Conservation (phyloP, 306 rosid species). For the Senna tora region DNA sequence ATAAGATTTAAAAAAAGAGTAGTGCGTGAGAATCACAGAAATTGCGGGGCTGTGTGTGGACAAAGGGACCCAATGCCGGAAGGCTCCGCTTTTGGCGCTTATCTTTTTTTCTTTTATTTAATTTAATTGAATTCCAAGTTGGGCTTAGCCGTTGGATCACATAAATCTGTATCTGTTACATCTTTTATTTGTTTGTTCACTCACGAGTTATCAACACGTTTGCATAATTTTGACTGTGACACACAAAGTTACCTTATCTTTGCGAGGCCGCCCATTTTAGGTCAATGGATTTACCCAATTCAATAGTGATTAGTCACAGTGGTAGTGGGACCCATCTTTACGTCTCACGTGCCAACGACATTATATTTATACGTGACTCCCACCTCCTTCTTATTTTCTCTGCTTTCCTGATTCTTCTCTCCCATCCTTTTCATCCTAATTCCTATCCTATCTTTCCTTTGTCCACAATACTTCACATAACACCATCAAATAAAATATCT, state of each 20-base stretch:
- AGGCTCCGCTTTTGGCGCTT: slow-evolving; percentile 48
- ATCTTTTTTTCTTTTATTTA: neutral
- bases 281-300: neutral
- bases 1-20: neutral
- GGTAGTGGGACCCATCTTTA: neutral
- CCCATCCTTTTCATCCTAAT: too few relatives aligned
- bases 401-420: too few relatives aligned
- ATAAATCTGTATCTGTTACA: neutral
- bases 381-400: neutral
- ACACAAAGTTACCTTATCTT: neutral
- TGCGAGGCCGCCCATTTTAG: neutral
- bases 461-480: too few relatives aligned
- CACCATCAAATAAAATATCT: too few relatives aligned
- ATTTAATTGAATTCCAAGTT: too few relatives aligned
- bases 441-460: too few relatives aligned
- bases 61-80: slow-evolving; percentile 57
- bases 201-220: neutral
- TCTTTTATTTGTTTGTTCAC: neutral
- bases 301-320: neutral
- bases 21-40: slow-evolving; percentile 37
- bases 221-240: neutral
- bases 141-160: neutral
- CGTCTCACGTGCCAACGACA: neutral
- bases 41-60: slow-evolving; percentile 51
- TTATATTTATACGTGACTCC: neutral